Evolutionary conservation across 306 rosid species (phyloP).

Genomic region (Prunus mume): DNA sequence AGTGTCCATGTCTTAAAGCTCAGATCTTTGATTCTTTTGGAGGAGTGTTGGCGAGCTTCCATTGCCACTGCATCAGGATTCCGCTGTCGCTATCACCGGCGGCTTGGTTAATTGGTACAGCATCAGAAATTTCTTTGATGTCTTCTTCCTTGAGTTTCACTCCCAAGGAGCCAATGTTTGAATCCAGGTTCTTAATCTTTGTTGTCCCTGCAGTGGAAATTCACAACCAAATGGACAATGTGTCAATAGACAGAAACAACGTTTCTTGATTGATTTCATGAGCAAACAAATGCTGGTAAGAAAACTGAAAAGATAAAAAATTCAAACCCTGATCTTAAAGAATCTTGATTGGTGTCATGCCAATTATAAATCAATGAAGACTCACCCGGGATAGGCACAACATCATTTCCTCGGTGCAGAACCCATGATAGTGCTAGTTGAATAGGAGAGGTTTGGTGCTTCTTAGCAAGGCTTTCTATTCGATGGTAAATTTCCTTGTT

Average conservation of each 20-base stretch:
- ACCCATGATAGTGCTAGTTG: conserved; percentile 76
- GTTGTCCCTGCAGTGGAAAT: conserved; percentile 43
- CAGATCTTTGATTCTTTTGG: conserved; percentile 13
- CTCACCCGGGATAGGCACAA: conserved; percentile 52
- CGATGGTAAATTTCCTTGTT: conserved; percentile 48
- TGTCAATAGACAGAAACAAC: too few species aligned
- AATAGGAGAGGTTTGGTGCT: conserved; percentile 47
- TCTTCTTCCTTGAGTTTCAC: conserved; percentile 45
- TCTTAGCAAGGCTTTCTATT: conserved; percentile 48
- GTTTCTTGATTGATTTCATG: too few species aligned
- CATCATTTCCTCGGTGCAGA: conserved; percentile 62
- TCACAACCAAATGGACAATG: not conserved
- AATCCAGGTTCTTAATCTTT: conserved; percentile 56
- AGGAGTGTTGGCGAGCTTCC: conserved; percentile 62
- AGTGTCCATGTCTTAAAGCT: not conserved
- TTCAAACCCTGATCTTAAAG: too few species aligned
- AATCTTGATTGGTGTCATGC: too few species aligned
- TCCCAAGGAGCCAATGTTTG: conserved; percentile 50
- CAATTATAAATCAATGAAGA: not conserved
- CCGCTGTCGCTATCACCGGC: conserved; percentile 38
- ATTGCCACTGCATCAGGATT: not conserved
- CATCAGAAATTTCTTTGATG: conserved; percentile 44
- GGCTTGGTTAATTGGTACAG: conserved; percentile 44
- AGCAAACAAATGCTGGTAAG: too few species aligned
- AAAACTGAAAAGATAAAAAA: too few species aligned